Evolutionary conservation across 306 rosid genomes (phyloP).

Genomic region (Glycine tomentella): DNA sequence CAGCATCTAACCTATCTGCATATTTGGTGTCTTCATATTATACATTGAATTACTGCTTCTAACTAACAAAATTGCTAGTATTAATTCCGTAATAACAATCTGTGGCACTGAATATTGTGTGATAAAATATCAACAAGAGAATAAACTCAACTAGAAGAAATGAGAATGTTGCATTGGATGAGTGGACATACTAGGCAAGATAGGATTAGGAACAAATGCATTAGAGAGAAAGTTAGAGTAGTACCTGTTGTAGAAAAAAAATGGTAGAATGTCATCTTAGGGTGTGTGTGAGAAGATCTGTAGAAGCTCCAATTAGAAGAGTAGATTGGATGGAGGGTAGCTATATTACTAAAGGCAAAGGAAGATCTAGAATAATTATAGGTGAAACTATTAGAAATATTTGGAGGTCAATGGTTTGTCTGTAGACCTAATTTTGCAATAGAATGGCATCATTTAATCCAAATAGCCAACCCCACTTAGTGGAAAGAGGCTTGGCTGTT

Average conservation of each 20-base stretch:
- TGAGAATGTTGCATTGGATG: not conserved
- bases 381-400: not conserved
- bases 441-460: not conserved
- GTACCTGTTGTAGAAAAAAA: not conserved
- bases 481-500: constrained; percentile 5
- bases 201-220: not conserved
- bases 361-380: not conserved
- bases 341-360: not conserved
- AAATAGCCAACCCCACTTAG: not conserved
- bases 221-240: not conserved
- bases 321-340: not conserved
- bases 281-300: not conserved
- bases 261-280: not conserved
- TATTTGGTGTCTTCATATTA: not conserved
- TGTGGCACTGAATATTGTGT: not conserved
- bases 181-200: not conserved
- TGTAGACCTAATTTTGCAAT: not conserved
- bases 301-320: not conserved
- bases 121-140: not conserved
- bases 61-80: not conserved
- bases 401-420: not conserved
- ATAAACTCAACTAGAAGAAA: not conserved
- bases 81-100: not conserved
- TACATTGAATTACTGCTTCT: constrained; percentile 2
- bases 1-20: constrained; percentile 15